phyloP scores from a whole-genome alignment of 306 rosid species.

The Hippophae gyantsensis region DNA sequence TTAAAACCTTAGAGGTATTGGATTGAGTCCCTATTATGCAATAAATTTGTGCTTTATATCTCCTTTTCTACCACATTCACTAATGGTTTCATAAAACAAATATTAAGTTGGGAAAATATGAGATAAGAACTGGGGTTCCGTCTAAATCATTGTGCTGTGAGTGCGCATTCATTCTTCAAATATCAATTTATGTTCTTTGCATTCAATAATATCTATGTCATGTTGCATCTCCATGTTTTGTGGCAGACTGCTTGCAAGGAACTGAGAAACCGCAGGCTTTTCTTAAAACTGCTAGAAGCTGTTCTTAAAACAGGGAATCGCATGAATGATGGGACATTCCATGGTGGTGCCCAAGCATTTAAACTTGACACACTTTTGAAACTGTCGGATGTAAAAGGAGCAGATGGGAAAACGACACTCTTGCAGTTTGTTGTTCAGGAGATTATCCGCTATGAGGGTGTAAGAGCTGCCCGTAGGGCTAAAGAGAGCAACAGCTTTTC shows the following conservation, averaged over 20 bases:
- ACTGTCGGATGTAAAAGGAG: slow-evolving; percentile 85
- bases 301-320: slow-evolving; percentile 98
- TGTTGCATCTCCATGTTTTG: slow-evolving; percentile 19
- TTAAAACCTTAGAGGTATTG: slow-evolving; percentile 63
- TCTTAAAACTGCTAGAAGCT: slow-evolving; percentile 96
- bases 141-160: too few species aligned
- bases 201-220: slow-evolving; percentile 5
- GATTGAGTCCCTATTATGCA: neutral
- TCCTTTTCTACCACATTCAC: neutral
- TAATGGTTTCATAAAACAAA: slow-evolving; percentile 1
- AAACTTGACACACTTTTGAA: slow-evolving; percentile 87
- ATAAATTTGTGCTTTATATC: slow-evolving; percentile 6
- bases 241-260: slow-evolving; percentile 76
- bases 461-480: slow-evolving; percentile 51
- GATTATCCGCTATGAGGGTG: slow-evolving; percentile 84
- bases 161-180: too few species aligned
- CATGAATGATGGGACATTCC: slow-evolving; percentile 90
- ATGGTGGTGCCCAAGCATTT: slow-evolving; percentile 94
- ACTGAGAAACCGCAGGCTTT: slow-evolving; percentile 68
- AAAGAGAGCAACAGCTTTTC: slow-evolving; percentile 51
- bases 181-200: too few species aligned
- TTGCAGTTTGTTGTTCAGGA: slow-evolving; percentile 89
- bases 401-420: slow-evolving; percentile 88
- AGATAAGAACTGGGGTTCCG: too few species aligned
- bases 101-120: neutral